Evolutionary conservation across 768 basidiomycete species (phyloP).

Genomic region (Hemileccinum impolitum): DNA sequence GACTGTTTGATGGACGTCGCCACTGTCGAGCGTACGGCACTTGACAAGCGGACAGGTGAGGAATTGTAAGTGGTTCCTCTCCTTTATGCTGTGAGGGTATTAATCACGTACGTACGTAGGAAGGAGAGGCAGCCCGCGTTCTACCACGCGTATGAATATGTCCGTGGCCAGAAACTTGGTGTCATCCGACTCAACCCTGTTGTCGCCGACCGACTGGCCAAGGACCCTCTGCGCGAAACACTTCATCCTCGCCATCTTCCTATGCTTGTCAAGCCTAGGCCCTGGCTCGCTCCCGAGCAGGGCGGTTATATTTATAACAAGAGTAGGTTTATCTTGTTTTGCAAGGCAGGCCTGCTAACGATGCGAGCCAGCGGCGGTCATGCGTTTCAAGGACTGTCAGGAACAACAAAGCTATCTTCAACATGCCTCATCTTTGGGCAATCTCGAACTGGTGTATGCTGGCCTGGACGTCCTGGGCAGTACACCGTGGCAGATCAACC

Average conservation of each 20-base stretch:
- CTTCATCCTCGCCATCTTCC: slow-evolving; percentile 93
- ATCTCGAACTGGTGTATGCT: slow-evolving; percentile 81
- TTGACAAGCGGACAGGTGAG: slow-evolving; percentile 57
- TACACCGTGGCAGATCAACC: slow-evolving; percentile 90
- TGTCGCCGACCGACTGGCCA: slow-evolving; percentile 72
- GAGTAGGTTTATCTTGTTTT: slow-evolving; percentile 41
- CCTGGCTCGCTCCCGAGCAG: slow-evolving; percentile 73
- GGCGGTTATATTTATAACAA: slow-evolving; percentile 84
- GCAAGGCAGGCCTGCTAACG: background rate
- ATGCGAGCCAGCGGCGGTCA: slow-evolving; percentile 51
- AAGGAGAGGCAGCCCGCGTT: slow-evolving; percentile 86
- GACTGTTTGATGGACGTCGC: slow-evolving; percentile 84
- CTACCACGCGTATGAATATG: slow-evolving; percentile 86
- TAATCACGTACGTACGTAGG: slow-evolving; percentile 34
- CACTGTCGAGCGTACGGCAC: slow-evolving; percentile 59
- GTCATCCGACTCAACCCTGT: slow-evolving; percentile 83
- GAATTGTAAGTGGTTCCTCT: slow-evolving; percentile 45
- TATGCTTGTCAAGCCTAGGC: slow-evolving; percentile 89
- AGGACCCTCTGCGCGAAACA: slow-evolving; percentile 64
- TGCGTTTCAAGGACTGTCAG: slow-evolving; percentile 89
- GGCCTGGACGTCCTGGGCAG: slow-evolving; percentile 87
- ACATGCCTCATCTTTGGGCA: slow-evolving; percentile 67
- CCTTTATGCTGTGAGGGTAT: background rate
- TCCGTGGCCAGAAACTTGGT: slow-evolving; percentile 92
- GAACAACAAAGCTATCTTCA: slow-evolving; percentile 81